Evolutionary conservation across 139 green algal species (phyloP).

Genomic region (Volvox reticuliferus): DNA sequence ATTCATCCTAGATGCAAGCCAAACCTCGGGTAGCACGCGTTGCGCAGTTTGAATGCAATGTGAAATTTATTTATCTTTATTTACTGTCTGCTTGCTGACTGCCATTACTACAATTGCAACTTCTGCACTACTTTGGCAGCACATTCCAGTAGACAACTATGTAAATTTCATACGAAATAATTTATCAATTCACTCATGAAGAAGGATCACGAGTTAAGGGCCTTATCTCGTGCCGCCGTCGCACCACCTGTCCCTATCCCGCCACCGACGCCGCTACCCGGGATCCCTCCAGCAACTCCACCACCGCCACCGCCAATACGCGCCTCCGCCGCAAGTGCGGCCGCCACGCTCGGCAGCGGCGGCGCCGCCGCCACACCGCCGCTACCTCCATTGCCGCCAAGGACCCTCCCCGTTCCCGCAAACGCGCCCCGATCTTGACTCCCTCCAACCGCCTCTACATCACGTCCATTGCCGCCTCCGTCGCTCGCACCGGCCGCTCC

Average conservation of each 20-base stretch:
- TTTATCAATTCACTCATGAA: no score
- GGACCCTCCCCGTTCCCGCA: background rate
- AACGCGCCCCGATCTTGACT: background rate
- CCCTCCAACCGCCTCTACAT: background rate
- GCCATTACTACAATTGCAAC: no score
- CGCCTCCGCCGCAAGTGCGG: constrained; percentile 41
- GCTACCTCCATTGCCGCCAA: background rate
- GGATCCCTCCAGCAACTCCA: background rate
- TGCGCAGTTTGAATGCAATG: no score
- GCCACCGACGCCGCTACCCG: background rate
- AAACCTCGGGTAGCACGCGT: no score
- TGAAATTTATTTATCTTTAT: no score
- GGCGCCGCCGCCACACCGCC: background rate
- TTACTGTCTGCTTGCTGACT: no score
- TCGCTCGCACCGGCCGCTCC: background rate
- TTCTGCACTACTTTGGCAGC: no score
- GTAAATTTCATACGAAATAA: no score
- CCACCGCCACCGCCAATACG: background rate
- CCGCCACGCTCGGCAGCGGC: background rate
- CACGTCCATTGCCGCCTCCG: background rate
- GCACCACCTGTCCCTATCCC: background rate
- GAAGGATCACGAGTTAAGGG: background rate
- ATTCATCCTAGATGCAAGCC: no score
- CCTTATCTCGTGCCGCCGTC: background rate
- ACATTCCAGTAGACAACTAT: no score